Conservation (phyloP, 192 early-diverging fungal species). For the Coemansia sp. region DNA sequence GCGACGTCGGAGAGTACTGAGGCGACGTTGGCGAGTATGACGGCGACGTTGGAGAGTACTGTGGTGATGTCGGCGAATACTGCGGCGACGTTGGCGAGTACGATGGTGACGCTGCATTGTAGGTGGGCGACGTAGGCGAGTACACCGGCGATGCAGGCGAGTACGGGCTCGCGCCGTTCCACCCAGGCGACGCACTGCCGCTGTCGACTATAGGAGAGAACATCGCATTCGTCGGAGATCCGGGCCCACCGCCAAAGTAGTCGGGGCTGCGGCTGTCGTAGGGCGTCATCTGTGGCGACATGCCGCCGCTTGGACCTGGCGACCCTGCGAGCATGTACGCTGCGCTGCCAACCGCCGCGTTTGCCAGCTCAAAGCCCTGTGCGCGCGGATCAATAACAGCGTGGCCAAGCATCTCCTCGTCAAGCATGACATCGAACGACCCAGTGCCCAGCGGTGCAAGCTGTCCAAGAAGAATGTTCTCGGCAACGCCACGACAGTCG, state of each 20-base stretch:
- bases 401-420: slow-evolving; percentile 85
- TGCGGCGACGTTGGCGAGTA: slow-evolving; percentile 68
- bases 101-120: slow-evolving; percentile 68
- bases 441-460: slow-evolving; percentile 95
- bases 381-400: slow-evolving; percentile 61
- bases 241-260: slow-evolving; percentile 62
- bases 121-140: slow-evolving; percentile 73
- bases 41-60: slow-evolving; percentile 67
- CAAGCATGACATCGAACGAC: slow-evolving; percentile 88
- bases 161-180: slow-evolving; percentile 60
- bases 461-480: slow-evolving; percentile 97
- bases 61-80: slow-evolving; percentile 68
- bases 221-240: slow-evolving; percentile 72
- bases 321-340: slow-evolving; percentile 57
- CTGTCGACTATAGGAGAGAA: slow-evolving; percentile 84
- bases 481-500: slow-evolving; percentile 94
- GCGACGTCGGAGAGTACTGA: slow-evolving; percentile 67
- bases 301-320: slow-evolving; percentile 60
- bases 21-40: slow-evolving; percentile 69
- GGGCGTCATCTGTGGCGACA: slow-evolving; percentile 79
- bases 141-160: slow-evolving; percentile 61
- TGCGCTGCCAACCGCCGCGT: slow-evolving; percentile 53
- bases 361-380: slow-evolving; percentile 57
- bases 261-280: slow-evolving; percentile 73
- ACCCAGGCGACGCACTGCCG: slow-evolving; percentile 65